phyloP scores from a whole-genome alignment of 169 alveolate genomes.

The Eimeria zaria region DNA sequence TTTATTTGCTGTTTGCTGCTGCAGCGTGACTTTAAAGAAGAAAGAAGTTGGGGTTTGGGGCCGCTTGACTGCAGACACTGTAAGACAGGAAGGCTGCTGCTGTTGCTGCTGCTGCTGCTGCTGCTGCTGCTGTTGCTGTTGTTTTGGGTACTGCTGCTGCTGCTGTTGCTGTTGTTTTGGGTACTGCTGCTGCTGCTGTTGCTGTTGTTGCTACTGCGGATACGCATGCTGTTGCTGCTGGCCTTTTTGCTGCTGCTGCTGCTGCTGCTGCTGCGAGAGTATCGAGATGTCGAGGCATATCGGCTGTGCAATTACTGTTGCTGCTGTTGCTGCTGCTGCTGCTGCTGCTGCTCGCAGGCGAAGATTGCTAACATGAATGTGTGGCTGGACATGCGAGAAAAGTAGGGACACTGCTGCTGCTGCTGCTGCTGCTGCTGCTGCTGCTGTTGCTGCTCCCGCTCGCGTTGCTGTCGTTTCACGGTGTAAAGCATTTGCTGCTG shows the following conservation, averaged over 20 bases:
- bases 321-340: constrained; percentile 37
- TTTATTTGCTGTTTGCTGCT: constrained; percentile 2
- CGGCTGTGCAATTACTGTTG: not conserved
- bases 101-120: constrained; percentile 58
- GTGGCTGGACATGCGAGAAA: constrained; percentile 98
- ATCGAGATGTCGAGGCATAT: not conserved
- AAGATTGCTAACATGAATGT: constrained; percentile 94
- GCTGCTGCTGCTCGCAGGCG: constrained; percentile 55
- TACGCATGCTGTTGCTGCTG: too few species aligned
- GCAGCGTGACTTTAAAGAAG: constrained; percentile 91
- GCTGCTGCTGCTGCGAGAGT: constrained; percentile 5
- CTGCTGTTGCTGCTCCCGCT: constrained; percentile 2
- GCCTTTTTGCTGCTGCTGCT: not conserved
- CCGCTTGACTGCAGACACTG: constrained; percentile 90
- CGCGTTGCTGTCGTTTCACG: not conserved
- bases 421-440: constrained; percentile 20
- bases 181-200: not conserved
- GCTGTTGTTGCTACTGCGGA: too few species aligned
- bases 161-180: not conserved
- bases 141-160: not conserved
- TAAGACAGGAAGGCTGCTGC: constrained; percentile 40
- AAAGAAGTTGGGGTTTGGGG: constrained; percentile 91
- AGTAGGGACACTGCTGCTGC: constrained; percentile 86
- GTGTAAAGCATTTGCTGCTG: not conserved
- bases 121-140: too few species aligned